Percentiles rank a stretch among this genome's conserved stretches.
Conservation (phyloP, 805 yeast genomes). For the Candida arabinofermentans region DNA sequence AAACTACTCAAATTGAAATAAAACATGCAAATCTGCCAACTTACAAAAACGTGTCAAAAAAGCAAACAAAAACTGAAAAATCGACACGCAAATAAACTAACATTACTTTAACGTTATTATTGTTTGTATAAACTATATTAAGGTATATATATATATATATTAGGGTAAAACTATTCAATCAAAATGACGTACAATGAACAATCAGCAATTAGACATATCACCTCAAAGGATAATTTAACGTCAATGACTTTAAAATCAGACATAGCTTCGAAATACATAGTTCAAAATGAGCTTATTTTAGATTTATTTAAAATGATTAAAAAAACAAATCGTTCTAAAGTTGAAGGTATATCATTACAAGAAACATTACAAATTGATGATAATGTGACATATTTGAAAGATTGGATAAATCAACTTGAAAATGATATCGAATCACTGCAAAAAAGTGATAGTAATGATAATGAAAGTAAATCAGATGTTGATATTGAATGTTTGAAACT, state of each 20-base stretch:
- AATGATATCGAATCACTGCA: constrained; percentile 5
- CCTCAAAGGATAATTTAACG: constrained; percentile 21
- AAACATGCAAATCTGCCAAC: too few relatives aligned
- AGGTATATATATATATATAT: not conserved
- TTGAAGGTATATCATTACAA: constrained; percentile 17
- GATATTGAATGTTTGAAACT: constrained; percentile 12
- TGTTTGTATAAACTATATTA: not conserved
- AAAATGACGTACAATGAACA: constrained; percentile 20
- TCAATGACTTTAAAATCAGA: constrained; percentile 31
- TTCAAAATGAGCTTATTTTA: constrained; percentile 30
- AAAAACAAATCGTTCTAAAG: constrained; percentile 2
- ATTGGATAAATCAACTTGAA: constrained; percentile 14
- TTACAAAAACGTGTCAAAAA: too few relatives aligned
- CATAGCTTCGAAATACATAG: constrained; percentile 30
- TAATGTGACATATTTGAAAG: constrained; percentile 13
- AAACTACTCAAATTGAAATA: too few relatives aligned
- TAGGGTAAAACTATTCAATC: not conserved
- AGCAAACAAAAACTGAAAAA: too few relatives aligned
- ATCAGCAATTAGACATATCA: constrained; percentile 23
- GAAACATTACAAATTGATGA: constrained; percentile 17
- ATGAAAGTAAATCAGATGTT: not conserved
- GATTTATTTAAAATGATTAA: constrained; percentile 16
- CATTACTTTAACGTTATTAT: not conserved
- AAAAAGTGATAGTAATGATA: not conserved
- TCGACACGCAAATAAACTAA: not conserved